These are phyloP conservation scores for Miscanthus sacchariflorus DNA, from an alignment of 202 grass and related monocot species.

Conservation along the genomic window DNA sequence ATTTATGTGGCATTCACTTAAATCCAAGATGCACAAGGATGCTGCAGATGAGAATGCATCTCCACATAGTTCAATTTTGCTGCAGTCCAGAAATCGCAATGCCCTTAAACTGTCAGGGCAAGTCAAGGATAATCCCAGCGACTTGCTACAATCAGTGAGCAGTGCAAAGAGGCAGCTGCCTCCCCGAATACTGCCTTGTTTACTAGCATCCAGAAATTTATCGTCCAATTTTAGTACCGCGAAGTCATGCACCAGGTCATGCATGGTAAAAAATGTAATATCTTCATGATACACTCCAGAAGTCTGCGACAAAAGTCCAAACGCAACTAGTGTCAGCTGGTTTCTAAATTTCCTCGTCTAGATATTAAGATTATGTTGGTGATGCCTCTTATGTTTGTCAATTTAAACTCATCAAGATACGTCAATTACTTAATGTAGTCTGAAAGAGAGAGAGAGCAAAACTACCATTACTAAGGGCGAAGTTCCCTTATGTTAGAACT, in stretches of 20 bases:
- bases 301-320: background rate
- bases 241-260: slow-evolving; percentile 12
- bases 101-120: background rate
- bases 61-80: background rate
- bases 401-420: too few relatives aligned
- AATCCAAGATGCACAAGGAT: slow-evolving; percentile 29
- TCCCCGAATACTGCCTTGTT: background rate
- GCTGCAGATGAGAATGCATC: background rate
- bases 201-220: background rate
- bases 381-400: too few relatives aligned
- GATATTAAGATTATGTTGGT: too few relatives aligned
- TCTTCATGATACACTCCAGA: background rate
- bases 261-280: background rate
- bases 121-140: background rate
- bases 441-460: too few relatives aligned
- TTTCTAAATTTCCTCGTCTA: too few relatives aligned
- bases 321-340: background rate
- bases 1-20: background rate
- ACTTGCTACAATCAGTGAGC: slow-evolving; percentile 26
- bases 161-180: background rate
- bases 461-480: too few relatives aligned
- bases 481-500: too few relatives aligned
- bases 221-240: background rate
- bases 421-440: too few relatives aligned
- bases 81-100: background rate